phyloP scores from a whole-genome alignment of 2,329 filamentous ascomycete species.

The Neonectria hederae region DNA sequence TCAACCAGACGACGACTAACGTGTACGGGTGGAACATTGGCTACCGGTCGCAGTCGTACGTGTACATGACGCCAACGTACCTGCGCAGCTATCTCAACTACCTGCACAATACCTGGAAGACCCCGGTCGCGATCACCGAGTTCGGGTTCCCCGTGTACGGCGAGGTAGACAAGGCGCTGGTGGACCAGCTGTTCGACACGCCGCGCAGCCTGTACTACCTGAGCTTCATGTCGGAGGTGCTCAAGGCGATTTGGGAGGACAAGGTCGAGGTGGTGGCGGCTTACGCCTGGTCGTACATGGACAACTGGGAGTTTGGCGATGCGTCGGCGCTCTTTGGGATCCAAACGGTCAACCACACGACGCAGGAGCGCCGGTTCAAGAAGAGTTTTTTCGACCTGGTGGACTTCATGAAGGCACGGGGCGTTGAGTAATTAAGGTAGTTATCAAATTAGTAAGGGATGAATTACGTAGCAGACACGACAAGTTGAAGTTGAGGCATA shows the following conservation, averaged over 20 bases:
- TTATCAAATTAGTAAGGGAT: background rate
- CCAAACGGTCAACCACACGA: slow-evolving; percentile 64
- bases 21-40: slow-evolving; percentile 67
- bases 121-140: slow-evolving; percentile 60
- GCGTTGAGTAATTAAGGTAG: slow-evolving; percentile 30
- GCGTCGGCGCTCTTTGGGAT: slow-evolving; percentile 60
- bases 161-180: slow-evolving; percentile 54
- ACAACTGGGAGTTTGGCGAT: slow-evolving; percentile 66
- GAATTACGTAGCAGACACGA: no score
- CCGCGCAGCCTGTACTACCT: slow-evolving; percentile 65
- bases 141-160: slow-evolving; percentile 66
- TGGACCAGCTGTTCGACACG: slow-evolving; percentile 63
- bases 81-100: slow-evolving; percentile 66
- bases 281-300: slow-evolving; percentile 61
- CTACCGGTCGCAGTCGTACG: slow-evolving; percentile 63
- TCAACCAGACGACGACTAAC: slow-evolving; percentile 56
- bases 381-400: slow-evolving; percentile 68
- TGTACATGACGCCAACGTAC: slow-evolving; percentile 68
- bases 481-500: background rate
- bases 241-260: slow-evolving; percentile 66
- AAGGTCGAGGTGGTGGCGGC: slow-evolving; percentile 64
- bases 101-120: slow-evolving; percentile 66
- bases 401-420: slow-evolving; percentile 56
- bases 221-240: slow-evolving; percentile 61
- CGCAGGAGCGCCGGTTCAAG: slow-evolving; percentile 61